Evolutionary conservation across 2,329 filamentous ascomycete genomes (phyloP).

Genomic region (Ophiostoma sp.): DNA sequence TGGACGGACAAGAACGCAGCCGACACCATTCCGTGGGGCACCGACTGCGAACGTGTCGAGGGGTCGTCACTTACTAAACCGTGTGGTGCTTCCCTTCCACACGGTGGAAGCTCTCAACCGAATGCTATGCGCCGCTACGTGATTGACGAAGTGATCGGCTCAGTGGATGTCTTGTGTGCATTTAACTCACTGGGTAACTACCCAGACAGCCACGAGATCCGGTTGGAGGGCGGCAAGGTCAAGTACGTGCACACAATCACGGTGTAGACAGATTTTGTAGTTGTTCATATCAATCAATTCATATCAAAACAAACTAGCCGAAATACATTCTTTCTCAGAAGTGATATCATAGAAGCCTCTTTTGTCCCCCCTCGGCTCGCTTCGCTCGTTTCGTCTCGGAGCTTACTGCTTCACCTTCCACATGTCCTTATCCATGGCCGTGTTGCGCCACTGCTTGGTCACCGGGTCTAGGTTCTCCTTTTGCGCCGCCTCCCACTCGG

Average conservation of each 20-base stretch:
- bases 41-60: conserved; percentile 41
- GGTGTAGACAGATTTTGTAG: conserved; percentile 24
- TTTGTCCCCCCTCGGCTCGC: neutral
- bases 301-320: neutral
- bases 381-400: neutral
- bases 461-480: neutral
- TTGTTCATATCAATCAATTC: neutral
- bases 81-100: conserved; percentile 36
- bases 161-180: conserved; percentile 40
- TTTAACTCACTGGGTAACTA: conserved; percentile 39
- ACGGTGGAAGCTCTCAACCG: conserved; percentile 35
- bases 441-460: neutral
- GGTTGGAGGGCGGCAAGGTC: conserved; percentile 38
- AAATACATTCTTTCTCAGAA: too few species aligned
- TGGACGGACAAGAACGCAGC: conserved; percentile 41
- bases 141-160: conserved; percentile 40
- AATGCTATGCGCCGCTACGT: conserved; percentile 6
- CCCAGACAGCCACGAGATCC: conserved; percentile 41
- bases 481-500: conserved; percentile 6
- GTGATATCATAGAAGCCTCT: too few species aligned
- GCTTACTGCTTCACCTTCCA: neutral
- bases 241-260: conserved; percentile 44
- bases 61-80: conserved; percentile 38
- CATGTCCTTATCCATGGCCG: neutral
- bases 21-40: conserved; percentile 40